phyloP scores from a whole-genome alignment of 768 basidiomycete genomes.

The Boletellus sp. region DNA sequence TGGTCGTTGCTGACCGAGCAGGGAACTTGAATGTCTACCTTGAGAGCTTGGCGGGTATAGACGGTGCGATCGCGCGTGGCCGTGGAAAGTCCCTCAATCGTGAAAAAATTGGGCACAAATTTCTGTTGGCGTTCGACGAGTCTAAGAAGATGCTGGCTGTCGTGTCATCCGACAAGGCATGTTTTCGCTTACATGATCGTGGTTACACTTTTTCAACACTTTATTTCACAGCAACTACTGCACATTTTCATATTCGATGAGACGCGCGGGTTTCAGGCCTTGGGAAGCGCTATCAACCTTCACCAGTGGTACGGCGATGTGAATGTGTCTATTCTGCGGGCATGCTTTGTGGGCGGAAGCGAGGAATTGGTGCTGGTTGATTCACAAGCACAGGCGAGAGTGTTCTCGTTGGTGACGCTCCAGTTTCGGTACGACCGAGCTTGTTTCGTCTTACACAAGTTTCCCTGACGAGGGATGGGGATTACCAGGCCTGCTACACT shows the following conservation, averaged over 20 bases:
- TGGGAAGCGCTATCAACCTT: conserved; percentile 41
- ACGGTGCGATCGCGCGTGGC: conserved; percentile 26
- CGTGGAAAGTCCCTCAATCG: conserved; percentile 35
- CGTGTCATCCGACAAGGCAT: conserved; percentile 41
- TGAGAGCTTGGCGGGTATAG: conserved; percentile 33
- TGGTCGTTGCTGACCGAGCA: conserved; percentile 36
- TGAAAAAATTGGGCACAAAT: conserved; percentile 45
- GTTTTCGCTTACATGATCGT: neutral
- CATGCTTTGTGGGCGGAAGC: conserved; percentile 44
- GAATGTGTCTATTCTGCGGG: conserved; percentile 27
- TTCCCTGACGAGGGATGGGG: neutral
- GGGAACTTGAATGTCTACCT: conserved; percentile 39
- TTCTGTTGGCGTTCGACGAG: conserved; percentile 52
- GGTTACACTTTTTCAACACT: neutral
- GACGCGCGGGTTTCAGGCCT: conserved; percentile 37
- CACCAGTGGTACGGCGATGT: conserved; percentile 39
- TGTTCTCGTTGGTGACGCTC: conserved; percentile 53
- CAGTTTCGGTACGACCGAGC: conserved; percentile 44
- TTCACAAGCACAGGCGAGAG: conserved; percentile 37
- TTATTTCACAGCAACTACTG: conserved; percentile 31
- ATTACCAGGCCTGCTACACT: conserved; percentile 43
- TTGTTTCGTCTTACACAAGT: neutral
- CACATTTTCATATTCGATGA: conserved; percentile 51
- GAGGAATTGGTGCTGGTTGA: conserved; percentile 56
- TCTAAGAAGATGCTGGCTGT: conserved; percentile 45